Percentiles rank a stretch among this genome's conserved stretches.
Evolutionary conservation across 176 grass and related monocot genomes (phyloP).

Genomic region (Cymbopogon citratus): DNA sequence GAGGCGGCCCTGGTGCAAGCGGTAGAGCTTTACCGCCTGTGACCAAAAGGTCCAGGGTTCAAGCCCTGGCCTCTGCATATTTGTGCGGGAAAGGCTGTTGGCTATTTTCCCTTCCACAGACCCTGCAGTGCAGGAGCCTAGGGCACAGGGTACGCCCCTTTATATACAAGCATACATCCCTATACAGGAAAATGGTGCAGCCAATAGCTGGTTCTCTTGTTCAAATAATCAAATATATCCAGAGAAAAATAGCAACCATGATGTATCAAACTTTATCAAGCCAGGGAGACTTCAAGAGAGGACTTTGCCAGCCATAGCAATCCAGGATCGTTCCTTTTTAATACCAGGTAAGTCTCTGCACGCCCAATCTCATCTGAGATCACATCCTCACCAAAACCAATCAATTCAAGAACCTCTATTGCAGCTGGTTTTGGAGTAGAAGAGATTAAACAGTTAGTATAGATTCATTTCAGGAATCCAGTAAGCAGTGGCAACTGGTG

Average conservation of each 20-base stretch:
- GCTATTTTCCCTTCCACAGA: too few species aligned
- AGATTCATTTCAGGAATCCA: neutral
- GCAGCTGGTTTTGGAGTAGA: conserved; percentile 45
- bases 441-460: neutral
- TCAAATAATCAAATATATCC: neutral
- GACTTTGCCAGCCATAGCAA: conserved; percentile 88
- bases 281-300: conserved; percentile 74
- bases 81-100: too few species aligned
- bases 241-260: neutral
- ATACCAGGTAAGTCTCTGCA: conserved; percentile 62
- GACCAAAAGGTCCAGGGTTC: too few species aligned
- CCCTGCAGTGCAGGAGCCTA: too few species aligned
- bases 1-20: too few species aligned
- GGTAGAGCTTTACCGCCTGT: too few species aligned
- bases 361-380: conserved; percentile 56
- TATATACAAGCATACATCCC: conserved; percentile 24
- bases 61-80: too few species aligned
- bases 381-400: conserved; percentile 78
- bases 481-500: too few species aligned
- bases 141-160: too few species aligned
- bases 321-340: conserved; percentile 92
- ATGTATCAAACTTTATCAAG: conserved; percentile 27
- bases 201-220: neutral
- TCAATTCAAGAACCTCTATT: conserved; percentile 82
- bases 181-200: neutral